Evolutionary conservation across 2,329 filamentous ascomycete species (phyloP), one percentile per base, ranked within the genome.

Genomic region (Stagonosporopsis tanaceti): DNA sequence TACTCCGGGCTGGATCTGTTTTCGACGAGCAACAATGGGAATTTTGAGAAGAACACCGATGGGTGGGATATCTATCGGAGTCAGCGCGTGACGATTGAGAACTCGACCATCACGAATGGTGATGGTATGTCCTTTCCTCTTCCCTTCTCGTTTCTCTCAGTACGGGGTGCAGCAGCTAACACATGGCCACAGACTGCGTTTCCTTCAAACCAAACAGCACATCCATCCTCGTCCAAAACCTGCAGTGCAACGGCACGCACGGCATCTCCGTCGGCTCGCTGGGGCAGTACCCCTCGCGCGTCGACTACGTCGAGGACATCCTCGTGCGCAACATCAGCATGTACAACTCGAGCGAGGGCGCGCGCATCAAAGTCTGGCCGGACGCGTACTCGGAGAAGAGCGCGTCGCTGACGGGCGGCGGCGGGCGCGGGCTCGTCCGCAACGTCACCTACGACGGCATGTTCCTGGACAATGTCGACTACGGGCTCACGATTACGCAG

Each of bases 181-280:
- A 17, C 4, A 4, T 4, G 8, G 5, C 17, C 15, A 1, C 24
- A 60, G 57, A 90, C 68, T 90, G 87, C 59, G 85, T 90, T 12
- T 86, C 86, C 2, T 89, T 90, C 81, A 65, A 90, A 72, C 87
- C 87, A 22, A 90, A 90, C 69, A 85, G 82, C 62, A 89, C 86
- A 38, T 82, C 88, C 58, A 83, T 90, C 3, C 71, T 90, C 3
- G 82, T 90, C 6, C 86, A 90, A 67, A 85, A 85, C 56, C 74
- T 89, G n/a, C 77, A 78, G 57, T 90, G 88, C 75, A 85, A 86
- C 65, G 86, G 86, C 35, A 88, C 85, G 0, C 88, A 90, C 65
- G 88, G 88, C 39, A 89, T 90, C 59, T 87, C 84, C 4, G 86
- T 90, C 20, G 88, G 88, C 9, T 88, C 85, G 0, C 78, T 90